Conservation (phyloP, 306 rosid genomes). For the Cyamopsis tetragonoloba region DNA sequence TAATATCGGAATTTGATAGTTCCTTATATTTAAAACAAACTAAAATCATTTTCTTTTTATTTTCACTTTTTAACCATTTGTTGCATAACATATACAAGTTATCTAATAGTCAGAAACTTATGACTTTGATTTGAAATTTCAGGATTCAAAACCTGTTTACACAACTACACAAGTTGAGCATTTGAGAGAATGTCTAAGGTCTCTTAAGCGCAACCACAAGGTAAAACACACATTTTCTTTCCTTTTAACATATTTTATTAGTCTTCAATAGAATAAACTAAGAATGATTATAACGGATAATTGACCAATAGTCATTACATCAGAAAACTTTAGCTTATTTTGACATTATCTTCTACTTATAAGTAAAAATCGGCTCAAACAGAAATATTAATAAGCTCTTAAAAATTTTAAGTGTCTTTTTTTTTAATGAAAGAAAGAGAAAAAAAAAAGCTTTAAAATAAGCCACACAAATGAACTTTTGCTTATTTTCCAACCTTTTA, state of each 20-base stretch:
- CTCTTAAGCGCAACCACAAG: constrained; percentile 54
- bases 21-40: constrained; percentile 1
- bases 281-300: neutral
- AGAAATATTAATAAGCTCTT: no score
- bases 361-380: no score
- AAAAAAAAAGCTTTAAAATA: no score
- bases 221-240: constrained; percentile 24
- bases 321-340: no score
- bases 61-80: neutral
- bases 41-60: neutral
- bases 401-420: no score
- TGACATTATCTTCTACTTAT: no score
- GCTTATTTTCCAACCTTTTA: no score
- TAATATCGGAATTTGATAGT: neutral
- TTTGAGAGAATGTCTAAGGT: constrained; percentile 62
- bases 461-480: no score
- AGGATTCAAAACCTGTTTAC: constrained; percentile 35
- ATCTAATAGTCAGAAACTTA: neutral
- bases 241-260: neutral
- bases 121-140: constrained; percentile 26
- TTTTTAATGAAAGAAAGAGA: no score
- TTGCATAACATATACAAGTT: neutral
- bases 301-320: no score
- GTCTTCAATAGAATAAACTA: neutral
- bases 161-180: constrained; percentile 34